Conservation (phyloP, 441 rosid genomes). For the Populus tomentosa region DNA sequence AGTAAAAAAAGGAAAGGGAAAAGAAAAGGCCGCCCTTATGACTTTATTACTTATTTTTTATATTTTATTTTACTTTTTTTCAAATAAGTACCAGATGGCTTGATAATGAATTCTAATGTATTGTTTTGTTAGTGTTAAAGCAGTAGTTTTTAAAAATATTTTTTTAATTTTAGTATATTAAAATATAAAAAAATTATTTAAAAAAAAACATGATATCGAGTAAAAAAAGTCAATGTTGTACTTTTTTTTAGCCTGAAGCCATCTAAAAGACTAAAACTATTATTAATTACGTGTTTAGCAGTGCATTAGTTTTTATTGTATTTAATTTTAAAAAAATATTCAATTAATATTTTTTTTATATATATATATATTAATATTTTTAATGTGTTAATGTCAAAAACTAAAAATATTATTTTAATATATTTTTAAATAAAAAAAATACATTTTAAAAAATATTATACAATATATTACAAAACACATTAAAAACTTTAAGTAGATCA, state of each 20-base stretch:
- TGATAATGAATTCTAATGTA: background rate
- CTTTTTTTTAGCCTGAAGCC: background rate
- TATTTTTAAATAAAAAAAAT: no score
- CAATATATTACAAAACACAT: background rate
- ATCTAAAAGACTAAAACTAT: background rate
- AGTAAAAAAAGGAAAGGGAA: background rate
- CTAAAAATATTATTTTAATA: no score
- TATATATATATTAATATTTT: no score
- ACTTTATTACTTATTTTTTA: background rate
- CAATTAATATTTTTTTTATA: no score
- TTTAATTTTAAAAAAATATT: no score
- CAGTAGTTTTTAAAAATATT: background rate
- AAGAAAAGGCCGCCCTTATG: constrained; percentile 14
- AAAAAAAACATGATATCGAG: no score
- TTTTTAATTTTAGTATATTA: background rate
- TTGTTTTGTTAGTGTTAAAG: background rate
- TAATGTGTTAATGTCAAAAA: background rate
- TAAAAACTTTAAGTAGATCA: background rate
- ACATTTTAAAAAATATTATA: no score
- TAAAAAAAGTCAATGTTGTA: no score
- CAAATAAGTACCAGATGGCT: background rate
- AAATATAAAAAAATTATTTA: no score
- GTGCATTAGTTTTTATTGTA: background rate
- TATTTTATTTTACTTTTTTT: background rate
- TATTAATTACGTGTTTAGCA: no score